Conservation (phyloP, 1,284 basidiomycete genomes). For the Cutaneotrichosporon sp. region DNA sequence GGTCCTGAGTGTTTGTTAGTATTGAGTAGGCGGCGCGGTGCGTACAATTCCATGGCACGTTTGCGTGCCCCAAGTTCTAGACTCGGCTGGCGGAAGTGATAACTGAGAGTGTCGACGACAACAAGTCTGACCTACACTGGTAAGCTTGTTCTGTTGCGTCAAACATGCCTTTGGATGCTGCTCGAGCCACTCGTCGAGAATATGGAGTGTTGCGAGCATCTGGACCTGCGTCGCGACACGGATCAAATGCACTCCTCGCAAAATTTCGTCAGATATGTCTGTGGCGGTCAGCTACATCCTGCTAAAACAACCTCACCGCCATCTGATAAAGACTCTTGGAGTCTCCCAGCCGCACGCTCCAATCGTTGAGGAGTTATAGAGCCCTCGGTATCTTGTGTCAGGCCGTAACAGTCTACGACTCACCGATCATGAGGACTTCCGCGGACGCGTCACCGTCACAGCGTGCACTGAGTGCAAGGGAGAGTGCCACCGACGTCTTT, state of each 20-base stretch:
- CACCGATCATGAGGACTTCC: slow-evolving; percentile 45
- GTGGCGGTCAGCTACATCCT: background rate
- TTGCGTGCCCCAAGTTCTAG: slow-evolving; percentile 30
- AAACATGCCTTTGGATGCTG: slow-evolving; percentile 35
- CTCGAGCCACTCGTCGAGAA: slow-evolving; percentile 41
- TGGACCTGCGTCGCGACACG: slow-evolving; percentile 43
- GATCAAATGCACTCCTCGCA: slow-evolving; percentile 41
- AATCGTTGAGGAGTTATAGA: slow-evolving; percentile 34
- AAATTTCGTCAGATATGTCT: slow-evolving; percentile 4
- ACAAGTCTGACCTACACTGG: slow-evolving; percentile 40
- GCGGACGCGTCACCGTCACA: slow-evolving; percentile 12
- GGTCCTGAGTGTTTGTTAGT: slow-evolving; percentile 31
- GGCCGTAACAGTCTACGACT: background rate
- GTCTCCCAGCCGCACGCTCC: slow-evolving; percentile 18
- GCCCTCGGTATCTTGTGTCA: slow-evolving; percentile 43
- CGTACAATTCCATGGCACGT: slow-evolving; percentile 40
- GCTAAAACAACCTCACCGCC: background rate
- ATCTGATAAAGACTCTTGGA: slow-evolving; percentile 5
- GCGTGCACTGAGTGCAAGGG: slow-evolving; percentile 34
- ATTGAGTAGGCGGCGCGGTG: background rate
- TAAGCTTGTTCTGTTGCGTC: background rate
- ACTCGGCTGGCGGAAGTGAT: slow-evolving; percentile 44
- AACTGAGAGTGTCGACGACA: slow-evolving; percentile 45
- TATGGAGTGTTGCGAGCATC: slow-evolving; percentile 43
- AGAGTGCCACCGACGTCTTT: slow-evolving; percentile 36